Evolutionary conservation across 2,329 filamentous ascomycete genomes (phyloP), one percentile per base, ranked within the genome.

Genomic region (Colletotrichum somersetense): DNA sequence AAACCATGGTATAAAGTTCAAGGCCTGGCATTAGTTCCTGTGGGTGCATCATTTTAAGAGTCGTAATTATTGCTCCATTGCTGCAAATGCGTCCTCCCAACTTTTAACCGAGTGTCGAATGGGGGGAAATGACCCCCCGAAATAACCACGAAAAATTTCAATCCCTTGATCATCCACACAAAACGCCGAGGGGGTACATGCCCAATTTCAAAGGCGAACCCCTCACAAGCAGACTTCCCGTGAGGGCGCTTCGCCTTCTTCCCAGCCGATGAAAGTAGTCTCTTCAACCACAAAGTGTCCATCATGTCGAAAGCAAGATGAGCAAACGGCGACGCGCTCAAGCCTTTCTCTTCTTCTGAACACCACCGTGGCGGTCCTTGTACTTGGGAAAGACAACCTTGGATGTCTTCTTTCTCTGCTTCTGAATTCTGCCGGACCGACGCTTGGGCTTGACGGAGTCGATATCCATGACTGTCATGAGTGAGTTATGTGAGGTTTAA

Each of bases 361-460:
- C 23, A 66, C 71, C 67, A 57, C 81, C 83, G 74, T 84, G 80
- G 74, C 85, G 84, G 70, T 89, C 86, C 73, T 86, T 86, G 78
- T 87, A 90, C 77, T 86, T 89, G 65, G 85, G 85, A 74, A 91
- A 92, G 30, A 90, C 88, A 72, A 91, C 91, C 72, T 84, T 84
- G 52, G 85, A 83, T 75, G 86, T 88, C 80, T 87, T 89, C 75
- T 82, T 83, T 76, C 83, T 86, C 78, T 86, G 85, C 85, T 91
- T 91, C 80, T 87, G 84, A 66, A 90, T 83, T 76, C 85, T 89
- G 74, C 81, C 79, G 48, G 75, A 80, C 30, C 80, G 77, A 79
- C 18, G 82, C 77, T 73, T 80, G 38, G 50, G 62, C 62, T 85
- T 84, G 66, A 80, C 81, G 44, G 78, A 76, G 75, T 91, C 89